phyloP scores from a whole-genome alignment of 768 basidiomycete species.

The Dendrothele bispora region DNA sequence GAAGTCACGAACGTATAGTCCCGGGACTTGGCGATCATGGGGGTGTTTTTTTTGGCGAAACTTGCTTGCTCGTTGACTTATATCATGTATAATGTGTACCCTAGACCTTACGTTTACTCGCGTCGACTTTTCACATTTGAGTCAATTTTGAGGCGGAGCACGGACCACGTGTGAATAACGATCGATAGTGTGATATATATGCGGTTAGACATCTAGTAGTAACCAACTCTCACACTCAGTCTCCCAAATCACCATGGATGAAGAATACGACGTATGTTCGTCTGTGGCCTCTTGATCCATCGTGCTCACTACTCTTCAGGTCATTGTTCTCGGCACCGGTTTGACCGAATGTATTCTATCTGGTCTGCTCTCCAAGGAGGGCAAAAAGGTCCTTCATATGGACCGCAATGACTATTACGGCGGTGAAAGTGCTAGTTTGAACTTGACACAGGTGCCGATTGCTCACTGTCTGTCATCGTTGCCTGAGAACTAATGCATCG shows the following conservation, averaged over 20 bases:
- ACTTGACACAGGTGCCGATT: slow-evolving; percentile 85
- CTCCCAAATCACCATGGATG: slow-evolving; percentile 75
- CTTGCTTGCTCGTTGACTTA: background rate
- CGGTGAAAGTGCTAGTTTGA: slow-evolving; percentile 94
- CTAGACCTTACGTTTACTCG: too few relatives aligned
- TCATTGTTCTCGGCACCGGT: slow-evolving; percentile 93
- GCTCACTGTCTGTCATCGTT: slow-evolving; percentile 3
- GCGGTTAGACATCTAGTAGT: background rate
- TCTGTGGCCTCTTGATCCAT: slow-evolving; percentile 7
- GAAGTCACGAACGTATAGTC: too few relatives aligned
- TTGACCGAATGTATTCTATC: slow-evolving; percentile 98
- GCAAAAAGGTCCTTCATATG: slow-evolving; percentile 99
- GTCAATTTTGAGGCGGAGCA: background rate
- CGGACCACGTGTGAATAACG: slow-evolving; percentile 11
- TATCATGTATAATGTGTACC: too few relatives aligned
- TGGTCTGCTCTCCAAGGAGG: slow-evolving; percentile 96
- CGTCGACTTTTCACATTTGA: too few relatives aligned
- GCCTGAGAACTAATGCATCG: slow-evolving; percentile 1
- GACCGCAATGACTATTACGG: slow-evolving; percentile 99
- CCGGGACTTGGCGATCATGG: too few relatives aligned
- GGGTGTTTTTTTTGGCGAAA: background rate
- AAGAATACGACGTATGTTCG: slow-evolving; percentile 86
- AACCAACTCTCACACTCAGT: slow-evolving; percentile 12
- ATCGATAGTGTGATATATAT: slow-evolving; percentile 4
- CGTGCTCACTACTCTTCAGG: slow-evolving; percentile 41